A percentile compares a stretch with the other conserved stretches of the same genome.
Conservation (phyloP, 805 yeast genomes). For the Yamadazyma endophytica region DNA sequence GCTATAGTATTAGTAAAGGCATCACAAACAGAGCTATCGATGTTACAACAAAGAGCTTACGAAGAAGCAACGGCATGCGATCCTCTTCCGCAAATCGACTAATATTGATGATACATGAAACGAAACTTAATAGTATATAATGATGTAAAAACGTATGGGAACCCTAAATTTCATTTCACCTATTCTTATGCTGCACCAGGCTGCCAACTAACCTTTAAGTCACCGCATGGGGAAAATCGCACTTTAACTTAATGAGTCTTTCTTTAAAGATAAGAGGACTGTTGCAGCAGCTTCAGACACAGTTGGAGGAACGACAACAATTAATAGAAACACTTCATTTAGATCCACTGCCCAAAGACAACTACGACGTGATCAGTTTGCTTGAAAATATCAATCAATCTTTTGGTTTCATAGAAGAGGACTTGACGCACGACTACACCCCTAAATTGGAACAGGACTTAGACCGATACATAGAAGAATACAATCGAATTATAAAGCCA, state of each 20-base stretch:
- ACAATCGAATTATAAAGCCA: conserved; percentile 13
- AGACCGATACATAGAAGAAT: conserved; percentile 10
- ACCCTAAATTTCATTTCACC: no score
- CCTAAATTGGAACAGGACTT: conserved; percentile 5
- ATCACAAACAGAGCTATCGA: no score
- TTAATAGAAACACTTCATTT: conserved; percentile 25
- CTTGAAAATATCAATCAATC: conserved; percentile 23
- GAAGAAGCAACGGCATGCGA: no score
- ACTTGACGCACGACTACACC: conserved; percentile 11
- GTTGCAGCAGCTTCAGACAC: conserved; percentile 24
- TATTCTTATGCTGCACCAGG: no score
- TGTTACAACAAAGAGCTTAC: no score
- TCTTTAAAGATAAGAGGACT: conserved; percentile 14
- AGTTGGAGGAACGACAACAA: conserved; percentile 30
- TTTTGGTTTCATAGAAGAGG: conserved; percentile 26
- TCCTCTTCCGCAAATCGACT: no score
- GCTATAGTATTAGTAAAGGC: no score
- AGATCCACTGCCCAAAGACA: conserved; percentile 37
- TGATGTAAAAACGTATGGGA: no score
- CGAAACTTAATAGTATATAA: no score
- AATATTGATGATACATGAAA: no score
- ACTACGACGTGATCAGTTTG: conserved; percentile 28
- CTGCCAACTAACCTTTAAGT: neutral
- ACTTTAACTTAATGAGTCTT: no score
- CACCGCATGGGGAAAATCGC: no score